Conservation (phyloP, 2,329 filamentous ascomycete genomes). For the Fusarium floridanum region DNA sequence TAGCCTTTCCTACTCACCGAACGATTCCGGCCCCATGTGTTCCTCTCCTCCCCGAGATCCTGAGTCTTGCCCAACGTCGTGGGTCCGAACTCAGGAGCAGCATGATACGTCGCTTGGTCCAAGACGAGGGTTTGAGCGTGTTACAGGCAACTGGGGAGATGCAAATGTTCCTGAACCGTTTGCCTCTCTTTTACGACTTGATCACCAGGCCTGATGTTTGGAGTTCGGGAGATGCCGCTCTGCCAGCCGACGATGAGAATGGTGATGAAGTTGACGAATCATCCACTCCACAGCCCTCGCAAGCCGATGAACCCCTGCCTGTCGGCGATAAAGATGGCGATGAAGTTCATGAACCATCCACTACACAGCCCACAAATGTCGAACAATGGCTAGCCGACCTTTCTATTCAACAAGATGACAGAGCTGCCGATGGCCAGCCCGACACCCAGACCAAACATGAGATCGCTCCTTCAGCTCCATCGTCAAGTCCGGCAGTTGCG, state of each 20-base stretch:
- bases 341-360: background rate
- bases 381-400: background rate
- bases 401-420: background rate
- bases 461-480: background rate
- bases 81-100: background rate
- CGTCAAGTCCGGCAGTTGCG: background rate
- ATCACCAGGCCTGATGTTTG: background rate
- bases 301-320: background rate
- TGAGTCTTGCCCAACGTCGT: background rate
- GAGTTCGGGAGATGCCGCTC: background rate
- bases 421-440: background rate
- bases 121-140: background rate
- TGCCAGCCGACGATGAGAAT: background rate
- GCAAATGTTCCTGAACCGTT: background rate
- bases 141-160: background rate
- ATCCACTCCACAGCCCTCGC: background rate
- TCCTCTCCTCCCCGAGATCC: background rate
- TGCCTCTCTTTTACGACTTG: background rate
- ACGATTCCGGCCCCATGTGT: background rate
- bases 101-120: background rate
- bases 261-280: background rate
- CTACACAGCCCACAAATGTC: background rate
- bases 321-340: background rate
- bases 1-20: background rate
- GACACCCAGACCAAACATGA: background rate